Evolutionary conservation across 257 asterid species (phyloP).

Genomic region (Capsicum baccatum): DNA sequence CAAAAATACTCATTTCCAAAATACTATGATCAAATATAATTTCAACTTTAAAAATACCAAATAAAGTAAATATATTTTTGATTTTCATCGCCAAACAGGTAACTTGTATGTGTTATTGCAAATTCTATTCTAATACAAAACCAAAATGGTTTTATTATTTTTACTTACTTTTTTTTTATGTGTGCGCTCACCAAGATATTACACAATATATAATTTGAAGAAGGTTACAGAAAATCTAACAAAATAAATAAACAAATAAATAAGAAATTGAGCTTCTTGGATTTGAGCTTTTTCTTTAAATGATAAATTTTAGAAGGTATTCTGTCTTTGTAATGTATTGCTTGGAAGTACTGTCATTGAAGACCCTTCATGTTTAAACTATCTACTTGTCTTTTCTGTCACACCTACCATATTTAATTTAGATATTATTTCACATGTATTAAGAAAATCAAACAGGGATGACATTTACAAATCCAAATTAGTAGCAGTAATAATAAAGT

Average conservation of each 20-base stretch:
- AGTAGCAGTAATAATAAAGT: slow-evolving; percentile 6
- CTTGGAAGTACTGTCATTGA: slow-evolving; percentile 28
- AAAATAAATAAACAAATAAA: background rate
- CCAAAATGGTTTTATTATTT: background rate
- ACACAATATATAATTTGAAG: background rate
- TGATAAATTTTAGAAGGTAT: background rate
- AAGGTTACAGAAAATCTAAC: background rate
- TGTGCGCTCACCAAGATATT: background rate
- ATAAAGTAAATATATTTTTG: no score
- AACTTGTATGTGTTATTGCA: no score
- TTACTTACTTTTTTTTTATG: background rate
- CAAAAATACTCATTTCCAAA: no score
- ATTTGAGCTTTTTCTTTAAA: background rate
- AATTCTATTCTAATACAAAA: no score
- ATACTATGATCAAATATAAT: no score
- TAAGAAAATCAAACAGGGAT: background rate
- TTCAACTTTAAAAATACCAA: no score
- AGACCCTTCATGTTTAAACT: slow-evolving; percentile 30
- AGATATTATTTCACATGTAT: slow-evolving; percentile 16
- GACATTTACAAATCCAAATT: background rate
- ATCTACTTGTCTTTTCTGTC: slow-evolving; percentile 27
- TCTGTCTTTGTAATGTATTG: slow-evolving; percentile 8
- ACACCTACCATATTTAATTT: slow-evolving; percentile 12
- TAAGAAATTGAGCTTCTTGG: background rate
- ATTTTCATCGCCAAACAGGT: no score